A percentile compares a stretch with the other conserved stretches of the same genome.
These are phyloP conservation scores for Trypanosoma theileri DNA, from an alignment of 208 protist genomes.

Conservation along the genomic window DNA sequence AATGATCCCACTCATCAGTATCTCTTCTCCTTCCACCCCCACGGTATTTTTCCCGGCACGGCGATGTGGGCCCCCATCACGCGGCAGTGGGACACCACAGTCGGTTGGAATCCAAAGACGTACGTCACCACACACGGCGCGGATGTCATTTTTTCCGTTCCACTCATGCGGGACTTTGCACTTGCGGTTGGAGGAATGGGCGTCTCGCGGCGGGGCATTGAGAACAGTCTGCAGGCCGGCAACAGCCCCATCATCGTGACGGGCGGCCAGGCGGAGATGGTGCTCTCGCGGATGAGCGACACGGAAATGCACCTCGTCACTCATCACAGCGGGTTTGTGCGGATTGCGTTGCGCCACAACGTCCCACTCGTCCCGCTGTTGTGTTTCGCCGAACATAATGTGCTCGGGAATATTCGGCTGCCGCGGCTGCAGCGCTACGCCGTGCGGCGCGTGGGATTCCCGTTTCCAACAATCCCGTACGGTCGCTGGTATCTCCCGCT, in stretches of 20 bases:
- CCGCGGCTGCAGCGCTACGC: slow-evolving; percentile 52
- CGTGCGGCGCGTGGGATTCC: slow-evolving; percentile 58
- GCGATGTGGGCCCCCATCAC: slow-evolving; percentile 44
- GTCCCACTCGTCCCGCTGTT: slow-evolving; percentile 65
- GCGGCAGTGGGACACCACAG: slow-evolving; percentile 34
- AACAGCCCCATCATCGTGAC: slow-evolving; percentile 69
- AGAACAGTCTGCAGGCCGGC: slow-evolving; percentile 38
- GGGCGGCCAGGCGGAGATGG: slow-evolving; percentile 78
- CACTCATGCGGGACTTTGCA: slow-evolving; percentile 61
- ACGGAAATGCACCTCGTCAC: slow-evolving; percentile 71
- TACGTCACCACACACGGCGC: slow-evolving; percentile 55
- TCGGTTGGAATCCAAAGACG: slow-evolving; percentile 39
- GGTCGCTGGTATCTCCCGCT: slow-evolving; percentile 61
- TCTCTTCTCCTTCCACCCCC: slow-evolving; percentile 73
- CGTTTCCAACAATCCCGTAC: slow-evolving; percentile 56
- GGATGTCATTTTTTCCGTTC: slow-evolving; percentile 63
- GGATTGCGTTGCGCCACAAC: slow-evolving; percentile 48
- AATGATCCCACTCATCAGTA: slow-evolving; percentile 62
- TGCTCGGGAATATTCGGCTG: slow-evolving; percentile 62
- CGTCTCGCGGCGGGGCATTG: slow-evolving; percentile 49
- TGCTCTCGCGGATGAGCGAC: slow-evolving; percentile 34
- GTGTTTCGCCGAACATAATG: slow-evolving; percentile 66
- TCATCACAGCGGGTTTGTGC: slow-evolving; percentile 70
- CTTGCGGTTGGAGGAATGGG: slow-evolving; percentile 42
- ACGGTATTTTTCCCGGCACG: slow-evolving; percentile 74